Percentiles rank a stretch among this genome's conserved stretches.
These are phyloP conservation scores for Ascoidea tarda DNA, from an alignment of 805 yeast genomes.

Conservation along the genomic window DNA sequence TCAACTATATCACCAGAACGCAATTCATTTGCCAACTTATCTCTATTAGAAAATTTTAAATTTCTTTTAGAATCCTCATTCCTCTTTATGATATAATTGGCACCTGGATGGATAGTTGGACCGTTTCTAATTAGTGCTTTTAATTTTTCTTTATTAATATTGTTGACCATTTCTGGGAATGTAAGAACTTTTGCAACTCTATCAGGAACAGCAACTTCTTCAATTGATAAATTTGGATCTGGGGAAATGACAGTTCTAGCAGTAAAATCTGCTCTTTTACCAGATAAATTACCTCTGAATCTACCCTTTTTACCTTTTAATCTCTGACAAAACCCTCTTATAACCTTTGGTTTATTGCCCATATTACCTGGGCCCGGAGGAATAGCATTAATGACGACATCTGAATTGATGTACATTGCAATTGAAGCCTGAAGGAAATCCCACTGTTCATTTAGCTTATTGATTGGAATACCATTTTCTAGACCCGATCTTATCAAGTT, in stretches of 20 bases:
- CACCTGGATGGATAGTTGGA: constrained; percentile 89
- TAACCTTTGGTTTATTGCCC: constrained; percentile 62
- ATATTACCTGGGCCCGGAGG: constrained; percentile 48
- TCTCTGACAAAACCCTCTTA: constrained; percentile 93
- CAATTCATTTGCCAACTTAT: constrained; percentile 59
- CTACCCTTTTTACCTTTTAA: constrained; percentile 98
- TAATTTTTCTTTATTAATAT: constrained; percentile 71
- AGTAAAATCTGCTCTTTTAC: constrained; percentile 96
- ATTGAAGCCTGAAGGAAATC: constrained; percentile 90
- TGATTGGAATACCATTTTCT: constrained; percentile 87
- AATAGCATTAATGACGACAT: constrained; percentile 46
- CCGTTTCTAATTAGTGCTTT: constrained; percentile 69
- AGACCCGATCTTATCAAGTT: constrained; percentile 88
- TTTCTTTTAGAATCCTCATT: constrained; percentile 81
- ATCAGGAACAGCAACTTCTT: constrained; percentile 98
- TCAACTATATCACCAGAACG: constrained; percentile 89
- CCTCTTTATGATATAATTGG: constrained; percentile 75
- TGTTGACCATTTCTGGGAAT: constrained; percentile 87
- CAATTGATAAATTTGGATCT: constrained; percentile 88
- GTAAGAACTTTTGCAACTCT: constrained; percentile 92
- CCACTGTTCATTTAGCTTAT: constrained; percentile 97
- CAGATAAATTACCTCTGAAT: constrained; percentile 94
- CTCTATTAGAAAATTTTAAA: constrained; percentile 76
- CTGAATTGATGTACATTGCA: constrained; percentile 96
- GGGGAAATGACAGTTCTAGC: constrained; percentile 98